Evolutionary conservation across 2,329 filamentous ascomycete genomes (phyloP), one percentile per base, ranked within the genome.

Genomic region (Talaromyces sp.): DNA sequence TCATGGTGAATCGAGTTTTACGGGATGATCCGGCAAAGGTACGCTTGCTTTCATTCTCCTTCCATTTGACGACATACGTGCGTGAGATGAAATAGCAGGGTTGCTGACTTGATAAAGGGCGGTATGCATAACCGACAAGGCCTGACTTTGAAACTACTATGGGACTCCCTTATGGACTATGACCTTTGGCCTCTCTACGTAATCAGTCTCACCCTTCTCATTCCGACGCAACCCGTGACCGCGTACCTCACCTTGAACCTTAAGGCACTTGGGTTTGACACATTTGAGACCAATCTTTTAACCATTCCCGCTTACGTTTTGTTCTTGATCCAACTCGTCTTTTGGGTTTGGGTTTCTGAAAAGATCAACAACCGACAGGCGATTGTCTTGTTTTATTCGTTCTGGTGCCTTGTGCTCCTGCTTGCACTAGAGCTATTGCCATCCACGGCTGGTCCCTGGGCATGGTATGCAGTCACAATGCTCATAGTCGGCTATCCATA

Each of bases 1-100:
- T 89, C 65, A 85, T 89, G 81, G 81, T 87, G 30, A 90, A 89
- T 67, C 80, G 81, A 28, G 77, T 86, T 23, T 68, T 83, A 27
- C 74, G 80, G 2, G 80, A 83, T 47, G 80, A 83, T 57, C 80
- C 80, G 0, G 78, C 75, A 36, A 85, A 85, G 67, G 82, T 27
- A 78, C 79, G 42, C 16, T 9, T n/a, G 23, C 23, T 23, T 23
- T 23, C 23, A 23, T 23, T 23, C 1, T 23, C 23, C 23, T 23
- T 23, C 23, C 23, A 23, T 23, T 23, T 23, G 23, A 47, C 18
- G 18, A 47, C 14, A 47, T 47, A 8, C 33, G 7, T 36, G 2
- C 23, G 23, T 23, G 23, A 23, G 23, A 23, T 23, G 3, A 36
- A 36, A 36, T 12, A 36, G 33, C 33, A 36, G 12, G 12, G 33